Evolutionary conservation across 331 rosid species (phyloP).

Genomic region (Telfairia occidentalis): DNA sequence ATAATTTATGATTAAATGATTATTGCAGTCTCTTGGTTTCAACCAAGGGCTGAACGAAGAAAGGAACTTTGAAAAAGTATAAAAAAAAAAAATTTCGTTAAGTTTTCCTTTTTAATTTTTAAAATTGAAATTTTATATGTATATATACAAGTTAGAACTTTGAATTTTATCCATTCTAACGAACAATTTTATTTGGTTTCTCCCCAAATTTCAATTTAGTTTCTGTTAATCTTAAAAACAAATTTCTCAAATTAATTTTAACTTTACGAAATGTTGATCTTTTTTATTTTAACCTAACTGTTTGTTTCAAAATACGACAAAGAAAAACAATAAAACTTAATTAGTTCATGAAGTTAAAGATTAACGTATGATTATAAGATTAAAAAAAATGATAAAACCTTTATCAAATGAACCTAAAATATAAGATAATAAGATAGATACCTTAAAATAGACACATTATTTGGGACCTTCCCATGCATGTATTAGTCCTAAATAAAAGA

Average conservation of each 20-base stretch:
- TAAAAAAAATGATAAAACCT: background rate
- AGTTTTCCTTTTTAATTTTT: background rate
- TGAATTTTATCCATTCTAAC: too few relatives aligned
- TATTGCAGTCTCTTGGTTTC: background rate
- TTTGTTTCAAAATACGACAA: background rate
- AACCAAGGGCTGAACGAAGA: background rate
- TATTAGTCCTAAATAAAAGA: background rate
- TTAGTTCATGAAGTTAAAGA: background rate
- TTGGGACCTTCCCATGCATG: background rate
- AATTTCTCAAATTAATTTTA: too few relatives aligned
- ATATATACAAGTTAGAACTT: background rate
- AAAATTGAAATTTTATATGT: background rate
- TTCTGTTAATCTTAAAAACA: too few relatives aligned
- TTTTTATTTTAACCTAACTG: too few relatives aligned
- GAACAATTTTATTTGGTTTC: too few relatives aligned
- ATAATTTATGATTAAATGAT: background rate
- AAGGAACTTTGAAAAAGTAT: too few relatives aligned
- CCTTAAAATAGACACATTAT: background rate
- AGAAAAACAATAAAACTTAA: background rate
- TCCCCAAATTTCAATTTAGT: too few relatives aligned
- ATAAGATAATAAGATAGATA: background rate
- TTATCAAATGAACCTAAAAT: background rate
- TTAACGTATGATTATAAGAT: background rate
- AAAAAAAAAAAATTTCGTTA: too few relatives aligned
- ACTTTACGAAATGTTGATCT: background rate